These are phyloP conservation scores for Ormosia emarginata DNA, from an alignment of 306 rosid species.

Conservation along the genomic window DNA sequence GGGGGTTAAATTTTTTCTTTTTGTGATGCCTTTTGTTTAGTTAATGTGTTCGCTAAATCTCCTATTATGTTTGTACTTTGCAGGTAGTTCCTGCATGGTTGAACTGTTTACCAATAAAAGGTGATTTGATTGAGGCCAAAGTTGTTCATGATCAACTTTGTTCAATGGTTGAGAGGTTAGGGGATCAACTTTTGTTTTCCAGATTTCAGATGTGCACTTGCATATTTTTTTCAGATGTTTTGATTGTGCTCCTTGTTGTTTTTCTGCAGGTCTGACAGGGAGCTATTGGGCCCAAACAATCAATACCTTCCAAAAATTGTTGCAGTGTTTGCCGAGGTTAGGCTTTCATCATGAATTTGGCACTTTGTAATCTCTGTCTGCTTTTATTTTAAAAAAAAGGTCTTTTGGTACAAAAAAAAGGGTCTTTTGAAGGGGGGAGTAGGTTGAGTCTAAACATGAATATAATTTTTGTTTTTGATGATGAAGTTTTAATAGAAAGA, in stretches of 20 bases:
- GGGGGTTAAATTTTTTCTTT: background rate
- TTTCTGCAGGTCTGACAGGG: conserved; percentile 73
- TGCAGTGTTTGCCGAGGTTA: conserved; percentile 92
- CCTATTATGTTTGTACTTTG: conserved; percentile 8
- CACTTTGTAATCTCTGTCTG: background rate
- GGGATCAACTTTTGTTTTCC: background rate
- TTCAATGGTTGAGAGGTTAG: conserved; percentile 91
- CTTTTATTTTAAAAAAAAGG: background rate
- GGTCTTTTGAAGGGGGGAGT: background rate
- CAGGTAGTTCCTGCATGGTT: conserved; percentile 97
- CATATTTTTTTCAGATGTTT: background rate
- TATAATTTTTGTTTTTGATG: background rate
- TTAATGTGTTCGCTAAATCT: background rate
- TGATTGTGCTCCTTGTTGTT: background rate
- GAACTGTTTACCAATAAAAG: conserved; percentile 94
- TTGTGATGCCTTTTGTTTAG: background rate
- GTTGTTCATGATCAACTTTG: conserved; percentile 98
- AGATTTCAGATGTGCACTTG: background rate
- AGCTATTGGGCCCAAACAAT: conserved; percentile 85
- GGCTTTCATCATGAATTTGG: conserved; percentile 16
- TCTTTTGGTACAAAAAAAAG: background rate
- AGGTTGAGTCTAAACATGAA: background rate
- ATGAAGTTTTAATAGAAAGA: background rate
- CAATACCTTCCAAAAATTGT: conserved; percentile 91
- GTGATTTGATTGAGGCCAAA: conserved; percentile 94